Conservation (phyloP, 148 eudicot species). For the Rhododendron ovatum region DNA sequence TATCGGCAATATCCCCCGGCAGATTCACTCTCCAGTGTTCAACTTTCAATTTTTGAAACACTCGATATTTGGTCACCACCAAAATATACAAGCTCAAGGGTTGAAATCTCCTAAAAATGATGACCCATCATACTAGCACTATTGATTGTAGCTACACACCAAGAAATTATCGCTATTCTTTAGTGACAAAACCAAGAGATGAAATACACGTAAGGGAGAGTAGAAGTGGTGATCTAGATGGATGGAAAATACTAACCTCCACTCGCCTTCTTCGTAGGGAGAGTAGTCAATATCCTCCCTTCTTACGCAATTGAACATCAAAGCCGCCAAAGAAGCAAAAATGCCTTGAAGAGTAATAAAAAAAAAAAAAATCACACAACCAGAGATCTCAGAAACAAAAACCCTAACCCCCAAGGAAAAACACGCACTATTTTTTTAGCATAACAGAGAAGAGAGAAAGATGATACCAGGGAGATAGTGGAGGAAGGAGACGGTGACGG, state of each 20-base stretch:
- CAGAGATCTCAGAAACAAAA: not conserved
- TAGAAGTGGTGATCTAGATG: not conserved
- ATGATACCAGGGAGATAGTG: slow-evolving; percentile 80
- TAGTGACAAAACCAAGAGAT: not conserved
- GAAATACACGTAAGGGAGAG: not conserved
- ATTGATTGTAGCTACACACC: too few relatives aligned
- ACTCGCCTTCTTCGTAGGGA: slow-evolving; percentile 94
- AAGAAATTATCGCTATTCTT: not conserved
- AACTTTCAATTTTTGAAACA: not conserved
- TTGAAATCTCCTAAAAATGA: not conserved
- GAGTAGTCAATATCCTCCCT: slow-evolving; percentile 95
- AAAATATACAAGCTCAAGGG: not conserved
- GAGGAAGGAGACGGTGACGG: slow-evolving; percentile 70
- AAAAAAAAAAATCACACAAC: not conserved
- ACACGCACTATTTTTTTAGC: not conserved
- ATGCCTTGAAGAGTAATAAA: slow-evolving; percentile 38
- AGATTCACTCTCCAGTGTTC: not conserved
- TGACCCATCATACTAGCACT: not conserved
- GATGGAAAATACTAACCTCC: slow-evolving; percentile 54
- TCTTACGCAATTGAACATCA: slow-evolving; percentile 96
- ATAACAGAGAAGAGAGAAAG: not conserved
- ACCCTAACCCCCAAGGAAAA: slow-evolving; percentile 4
- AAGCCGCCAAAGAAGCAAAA: slow-evolving; percentile 85
- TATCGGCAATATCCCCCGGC: not conserved
- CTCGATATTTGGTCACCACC: not conserved